A percentile compares a stretch with the other conserved stretches of the same genome.
phyloP scores from a whole-genome alignment of 208 protist genomes.

The Angomonas desouzai region DNA sequence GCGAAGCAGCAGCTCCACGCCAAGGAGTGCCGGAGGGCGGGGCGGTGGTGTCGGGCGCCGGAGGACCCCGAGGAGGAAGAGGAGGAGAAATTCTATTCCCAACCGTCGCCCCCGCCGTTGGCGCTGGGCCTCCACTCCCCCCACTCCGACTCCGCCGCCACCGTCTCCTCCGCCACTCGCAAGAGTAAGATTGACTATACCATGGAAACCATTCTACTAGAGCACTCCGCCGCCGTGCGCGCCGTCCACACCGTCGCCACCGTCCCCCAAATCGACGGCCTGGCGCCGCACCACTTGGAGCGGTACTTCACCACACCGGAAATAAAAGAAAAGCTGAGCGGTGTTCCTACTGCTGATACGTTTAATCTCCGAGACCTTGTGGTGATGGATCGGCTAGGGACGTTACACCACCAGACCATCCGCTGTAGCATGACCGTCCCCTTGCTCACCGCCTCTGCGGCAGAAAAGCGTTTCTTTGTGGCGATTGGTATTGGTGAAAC shows the following conservation, averaged over 20 bases:
- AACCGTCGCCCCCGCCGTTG: slow-evolving; percentile 39
- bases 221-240: slow-evolving; percentile 50
- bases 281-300: slow-evolving; percentile 32
- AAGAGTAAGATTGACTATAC: slow-evolving; percentile 8
- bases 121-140: neutral
- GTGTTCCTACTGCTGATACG: neutral
- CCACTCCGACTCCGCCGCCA: neutral
- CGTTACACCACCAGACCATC: slow-evolving; percentile 48
- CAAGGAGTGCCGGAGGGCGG: slow-evolving; percentile 56
- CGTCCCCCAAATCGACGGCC: slow-evolving; percentile 27
- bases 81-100: slow-evolving; percentile 36
- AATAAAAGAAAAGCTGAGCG: neutral
- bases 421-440: slow-evolving; percentile 75
- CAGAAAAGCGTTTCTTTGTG: slow-evolving; percentile 37
- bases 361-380: neutral
- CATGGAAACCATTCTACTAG: slow-evolving; percentile 59
- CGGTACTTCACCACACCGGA: slow-evolving; percentile 31
- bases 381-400: slow-evolving; percentile 7
- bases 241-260: slow-evolving; percentile 27
- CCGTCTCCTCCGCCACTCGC: neutral
- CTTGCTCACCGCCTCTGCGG: slow-evolving; percentile 18
- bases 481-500: slow-evolving; percentile 68
- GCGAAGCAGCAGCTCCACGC: slow-evolving; percentile 55
- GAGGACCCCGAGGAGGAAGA: slow-evolving; percentile 53
- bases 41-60: slow-evolving; percentile 63